A percentile compares a stretch with the other conserved stretches of the same genome.
Conservation (phyloP, 805 yeast species). For the Ogataea ramenticola region DNA sequence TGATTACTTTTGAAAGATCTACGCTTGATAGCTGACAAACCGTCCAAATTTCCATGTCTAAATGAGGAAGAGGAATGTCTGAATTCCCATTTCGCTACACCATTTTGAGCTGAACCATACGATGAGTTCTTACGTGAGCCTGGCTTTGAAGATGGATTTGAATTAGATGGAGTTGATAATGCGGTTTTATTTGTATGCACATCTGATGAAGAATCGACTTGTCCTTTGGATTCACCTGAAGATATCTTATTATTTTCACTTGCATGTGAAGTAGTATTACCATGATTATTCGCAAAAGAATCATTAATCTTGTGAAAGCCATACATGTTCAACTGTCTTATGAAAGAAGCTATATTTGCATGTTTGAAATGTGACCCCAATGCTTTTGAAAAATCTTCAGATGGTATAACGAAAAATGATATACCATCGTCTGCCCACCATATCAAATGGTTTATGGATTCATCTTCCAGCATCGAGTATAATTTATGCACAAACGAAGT, state of each 20-base stretch:
- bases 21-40: slow-evolving; percentile 70
- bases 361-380: slow-evolving; percentile 65
- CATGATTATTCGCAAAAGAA: slow-evolving; percentile 25
- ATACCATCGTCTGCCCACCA: slow-evolving; percentile 71
- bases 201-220: too few species aligned
- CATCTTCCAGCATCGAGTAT: slow-evolving; percentile 85
- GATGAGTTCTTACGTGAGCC: slow-evolving; percentile 17
- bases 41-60: slow-evolving; percentile 72
- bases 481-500: slow-evolving; percentile 74
- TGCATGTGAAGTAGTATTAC: not conserved
- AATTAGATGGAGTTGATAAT: not conserved
- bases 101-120: slow-evolving; percentile 7
- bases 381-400: slow-evolving; percentile 80
- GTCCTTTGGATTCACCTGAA: too few species aligned
- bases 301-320: slow-evolving; percentile 72
- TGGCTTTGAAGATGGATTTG: slow-evolving; percentile 6
- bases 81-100: slow-evolving; percentile 65
- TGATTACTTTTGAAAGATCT: slow-evolving; percentile 38
- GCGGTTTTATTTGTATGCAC: not conserved
- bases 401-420: slow-evolving; percentile 74
- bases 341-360: slow-evolving; percentile 73
- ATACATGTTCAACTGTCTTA: slow-evolving; percentile 74
- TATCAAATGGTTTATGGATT: slow-evolving; percentile 61
- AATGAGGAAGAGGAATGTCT: slow-evolving; percentile 75
- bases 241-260: too few species aligned